Conservation (phyloP, 2,329 filamentous ascomycete genomes). For the Hypoxylon sp. region DNA sequence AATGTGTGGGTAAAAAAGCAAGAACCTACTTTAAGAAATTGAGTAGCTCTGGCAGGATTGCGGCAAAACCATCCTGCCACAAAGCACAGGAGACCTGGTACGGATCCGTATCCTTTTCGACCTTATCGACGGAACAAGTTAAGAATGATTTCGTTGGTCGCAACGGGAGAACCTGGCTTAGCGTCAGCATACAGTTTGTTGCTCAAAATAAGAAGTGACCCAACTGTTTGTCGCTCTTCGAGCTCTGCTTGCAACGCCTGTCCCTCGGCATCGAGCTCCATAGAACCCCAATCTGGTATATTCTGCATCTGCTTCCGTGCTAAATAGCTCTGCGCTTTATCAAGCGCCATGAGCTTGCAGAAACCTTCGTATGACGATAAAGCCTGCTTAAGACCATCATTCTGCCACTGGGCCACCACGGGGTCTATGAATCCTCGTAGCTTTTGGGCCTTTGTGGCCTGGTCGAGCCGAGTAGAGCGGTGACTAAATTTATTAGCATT, state of each 20-base stretch:
- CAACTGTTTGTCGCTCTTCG: slow-evolving; percentile 78
- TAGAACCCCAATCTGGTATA: slow-evolving; percentile 85
- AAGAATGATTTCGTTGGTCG: slow-evolving; percentile 91
- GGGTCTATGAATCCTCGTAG: slow-evolving; percentile 85
- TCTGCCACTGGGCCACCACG: slow-evolving; percentile 84
- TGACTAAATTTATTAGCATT: slow-evolving; percentile 68
- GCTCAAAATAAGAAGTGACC: slow-evolving; percentile 37
- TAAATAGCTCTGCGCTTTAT: slow-evolving; percentile 85
- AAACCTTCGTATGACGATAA: slow-evolving; percentile 84
- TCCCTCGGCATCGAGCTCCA: slow-evolving; percentile 83
- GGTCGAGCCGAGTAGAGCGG: slow-evolving; percentile 82
- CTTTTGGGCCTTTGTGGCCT: slow-evolving; percentile 77
- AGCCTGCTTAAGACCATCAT: slow-evolving; percentile 75
- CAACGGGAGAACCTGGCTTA: slow-evolving; percentile 76
- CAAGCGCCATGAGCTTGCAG: slow-evolving; percentile 82
- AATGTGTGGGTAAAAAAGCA: slow-evolving; percentile 39
- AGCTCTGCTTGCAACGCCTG: slow-evolving; percentile 83
- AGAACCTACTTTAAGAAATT: slow-evolving; percentile 78
- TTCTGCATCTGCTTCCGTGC: slow-evolving; percentile 79
- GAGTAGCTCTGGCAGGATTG: slow-evolving; percentile 87
- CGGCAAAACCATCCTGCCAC: slow-evolving; percentile 87
- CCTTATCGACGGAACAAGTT: slow-evolving; percentile 91
- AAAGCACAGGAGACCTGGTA: slow-evolving; percentile 83
- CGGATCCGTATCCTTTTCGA: slow-evolving; percentile 79
- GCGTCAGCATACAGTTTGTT: slow-evolving; percentile 18